Conservation (phyloP, 169 alveolate genomes). For the Plasmodium gaboni region DNA sequence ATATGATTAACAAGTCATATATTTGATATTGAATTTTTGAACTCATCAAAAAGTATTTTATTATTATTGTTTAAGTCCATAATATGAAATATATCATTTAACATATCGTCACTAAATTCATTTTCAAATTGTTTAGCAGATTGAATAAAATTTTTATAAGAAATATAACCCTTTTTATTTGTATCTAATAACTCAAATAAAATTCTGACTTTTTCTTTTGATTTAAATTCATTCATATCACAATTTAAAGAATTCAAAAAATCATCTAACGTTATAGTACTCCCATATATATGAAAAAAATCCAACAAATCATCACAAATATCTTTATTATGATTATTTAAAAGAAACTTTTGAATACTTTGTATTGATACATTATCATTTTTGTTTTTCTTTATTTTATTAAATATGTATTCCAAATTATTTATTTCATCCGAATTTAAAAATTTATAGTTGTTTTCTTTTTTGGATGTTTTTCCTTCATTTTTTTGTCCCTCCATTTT, state of each 20-base stretch:
- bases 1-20: neutral
- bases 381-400: constrained; percentile 51
- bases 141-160: constrained; percentile 27
- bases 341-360: constrained; percentile 35
- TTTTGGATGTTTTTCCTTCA: constrained; percentile 10
- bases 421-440: constrained; percentile 69
- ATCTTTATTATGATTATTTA: constrained; percentile 34
- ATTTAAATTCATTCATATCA: constrained; percentile 67
- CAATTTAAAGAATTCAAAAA: constrained; percentile 41
- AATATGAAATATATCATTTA: constrained; percentile 36
- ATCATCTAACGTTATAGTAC: constrained; percentile 55
- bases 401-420: constrained; percentile 59
- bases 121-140: constrained; percentile 72
- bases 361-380: constrained; percentile 43
- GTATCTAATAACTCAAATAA: constrained; percentile 44
- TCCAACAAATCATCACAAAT: constrained; percentile 36
- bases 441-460: constrained; percentile 53
- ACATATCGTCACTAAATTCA: constrained; percentile 46
- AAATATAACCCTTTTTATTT: constrained; percentile 41
- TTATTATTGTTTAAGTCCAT: constrained; percentile 32
- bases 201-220: constrained; percentile 48
- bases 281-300: constrained; percentile 63
- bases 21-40: constrained; percentile 57
- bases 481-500: constrained; percentile 46
- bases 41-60: constrained; percentile 42